Evolutionary conservation across 768 basidiomycete species (phyloP), one percentile per base, ranked within the genome.

Genomic region (Serendipita sp.): DNA sequence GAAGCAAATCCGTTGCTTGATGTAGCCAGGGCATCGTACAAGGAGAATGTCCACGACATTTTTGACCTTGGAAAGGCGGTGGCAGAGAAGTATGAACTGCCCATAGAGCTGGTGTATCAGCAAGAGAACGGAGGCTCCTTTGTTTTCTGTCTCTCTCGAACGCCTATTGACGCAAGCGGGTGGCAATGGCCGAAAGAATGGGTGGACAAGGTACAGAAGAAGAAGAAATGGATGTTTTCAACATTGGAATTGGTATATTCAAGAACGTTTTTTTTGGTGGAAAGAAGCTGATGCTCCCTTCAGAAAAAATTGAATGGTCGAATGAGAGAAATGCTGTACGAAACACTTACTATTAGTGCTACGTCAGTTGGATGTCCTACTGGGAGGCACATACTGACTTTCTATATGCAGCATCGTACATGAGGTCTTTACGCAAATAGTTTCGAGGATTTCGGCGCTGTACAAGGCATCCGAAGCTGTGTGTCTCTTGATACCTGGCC

Each of bases 401-500:
- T 28, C 18, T 3, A 11, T 7, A 46, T 41, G 63, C 64, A 91
- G 90, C 67, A 86, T 93, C 60, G 85, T 97, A 51, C 81, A 86
- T 67, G 86, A 88, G 47, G 77, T 98, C 30, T 81, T 90, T 1
- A 77, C 77, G 0, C 81, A 86, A 52, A 82, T 97, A 56, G 69
- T 94, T 0, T 76, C 76, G 0, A 77, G 89, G 65, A 80, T 93
- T 45, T 87, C 90, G 30, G 86, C 83, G 45, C 76, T 99, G 30
- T 95, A 95, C 76, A 88, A 89, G 66, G 88, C 88, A 4, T 89
- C 91, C 0, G 96, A 98, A 76, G 91, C 91, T 28, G 89, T 91
- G 68, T 64, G 77, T 70, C 13, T 8, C n/a, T 3, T 15, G 10
- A 18, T 60, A 65, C 41, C 23, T 4, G 10, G 8, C 34, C 36